Percentiles rank a stretch among this genome's conserved stretches.
Conservation (phyloP, 441 rosid species). For the Populus trichocarpa region DNA sequence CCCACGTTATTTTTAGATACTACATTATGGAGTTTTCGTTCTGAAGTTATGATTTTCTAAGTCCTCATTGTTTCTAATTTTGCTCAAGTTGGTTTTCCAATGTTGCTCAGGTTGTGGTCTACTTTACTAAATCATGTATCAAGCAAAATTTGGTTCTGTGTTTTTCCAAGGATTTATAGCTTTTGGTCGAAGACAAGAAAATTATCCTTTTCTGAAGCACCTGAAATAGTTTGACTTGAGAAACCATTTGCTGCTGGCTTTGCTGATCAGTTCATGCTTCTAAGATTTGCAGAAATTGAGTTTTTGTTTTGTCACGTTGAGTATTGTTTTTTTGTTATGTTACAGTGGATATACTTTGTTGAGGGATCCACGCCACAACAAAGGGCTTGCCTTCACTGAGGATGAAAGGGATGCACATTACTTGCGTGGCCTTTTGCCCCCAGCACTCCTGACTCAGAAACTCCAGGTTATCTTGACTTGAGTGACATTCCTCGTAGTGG, state of each 20-base stretch:
- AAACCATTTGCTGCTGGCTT: not conserved
- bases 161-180: not conserved
- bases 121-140: not conserved
- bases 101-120: too few species aligned
- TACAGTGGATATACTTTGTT: slow-evolving; percentile 81
- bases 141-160: not conserved
- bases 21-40: not conserved
- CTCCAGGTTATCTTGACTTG: slow-evolving; percentile 51
- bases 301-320: not conserved
- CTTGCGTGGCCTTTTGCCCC: slow-evolving; percentile 92
- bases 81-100: not conserved
- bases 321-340: not conserved
- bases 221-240: not conserved
- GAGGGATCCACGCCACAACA: slow-evolving; percentile 89
- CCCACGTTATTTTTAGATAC: not conserved
- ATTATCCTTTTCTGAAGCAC: not conserved
- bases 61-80: not conserved
- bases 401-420: slow-evolving; percentile 92
- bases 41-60: slow-evolving; percentile 5
- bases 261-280: not conserved
- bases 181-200: not conserved
- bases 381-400: slow-evolving; percentile 82
- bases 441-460: slow-evolving; percentile 60
- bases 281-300: not conserved
- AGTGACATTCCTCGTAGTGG: not conserved